Conservation (phyloP, 129 eudicot species). For the Tagetes patula region DNA sequence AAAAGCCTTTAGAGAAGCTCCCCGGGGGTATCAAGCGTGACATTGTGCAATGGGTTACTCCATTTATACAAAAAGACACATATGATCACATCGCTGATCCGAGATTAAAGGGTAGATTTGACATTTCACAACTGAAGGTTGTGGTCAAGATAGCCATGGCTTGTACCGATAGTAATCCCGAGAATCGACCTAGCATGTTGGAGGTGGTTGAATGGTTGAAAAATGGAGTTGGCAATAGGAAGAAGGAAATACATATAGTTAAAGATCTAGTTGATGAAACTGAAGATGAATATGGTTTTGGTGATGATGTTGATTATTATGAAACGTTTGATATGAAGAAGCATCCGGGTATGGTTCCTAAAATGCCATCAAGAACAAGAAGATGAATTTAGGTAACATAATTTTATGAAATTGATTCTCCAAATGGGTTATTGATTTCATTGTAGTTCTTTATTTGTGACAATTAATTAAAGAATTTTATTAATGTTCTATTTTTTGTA, state of each 20-base stretch:
- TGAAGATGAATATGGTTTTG: constrained; percentile 43
- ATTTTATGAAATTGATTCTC: constrained; percentile 8
- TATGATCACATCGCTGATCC: constrained; percentile 68
- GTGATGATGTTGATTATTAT: constrained; percentile 41
- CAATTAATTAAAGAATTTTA: constrained; percentile 23
- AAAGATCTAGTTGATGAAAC: constrained; percentile 39
- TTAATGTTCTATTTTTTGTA: background rate
- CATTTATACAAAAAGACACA: constrained; percentile 52
- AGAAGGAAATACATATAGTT: constrained; percentile 36
- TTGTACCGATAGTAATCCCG: constrained; percentile 59
- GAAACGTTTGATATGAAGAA: constrained; percentile 49
- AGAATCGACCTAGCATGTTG: constrained; percentile 72
- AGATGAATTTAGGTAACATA: constrained; percentile 4
- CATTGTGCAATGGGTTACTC: constrained; percentile 73
- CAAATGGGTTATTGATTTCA: constrained; percentile 12
- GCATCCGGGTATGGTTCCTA: constrained; percentile 25
- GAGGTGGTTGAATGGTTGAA: constrained; percentile 66
- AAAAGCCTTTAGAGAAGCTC: constrained; percentile 71
- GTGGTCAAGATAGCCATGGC: constrained; percentile 54
- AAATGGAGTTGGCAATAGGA: constrained; percentile 44
- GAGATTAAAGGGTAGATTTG: constrained; percentile 60
- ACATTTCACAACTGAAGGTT: constrained; percentile 41
- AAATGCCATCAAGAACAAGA: constrained; percentile 36
- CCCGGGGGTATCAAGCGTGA: constrained; percentile 72
- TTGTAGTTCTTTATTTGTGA: constrained; percentile 23